phyloP scores from a whole-genome alignment of 305 asterid species.

The Fraxinus baroniana region DNA sequence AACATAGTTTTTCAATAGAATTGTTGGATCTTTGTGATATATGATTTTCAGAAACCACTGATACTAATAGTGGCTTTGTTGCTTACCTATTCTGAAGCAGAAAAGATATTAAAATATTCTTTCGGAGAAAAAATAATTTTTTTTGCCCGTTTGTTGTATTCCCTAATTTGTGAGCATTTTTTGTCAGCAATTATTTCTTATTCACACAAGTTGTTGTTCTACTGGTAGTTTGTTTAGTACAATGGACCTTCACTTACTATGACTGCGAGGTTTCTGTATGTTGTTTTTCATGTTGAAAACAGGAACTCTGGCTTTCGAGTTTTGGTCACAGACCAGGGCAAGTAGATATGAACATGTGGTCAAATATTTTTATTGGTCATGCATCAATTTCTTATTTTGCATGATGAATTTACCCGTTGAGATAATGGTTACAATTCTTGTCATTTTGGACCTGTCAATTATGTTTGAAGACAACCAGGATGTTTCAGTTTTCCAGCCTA shows the following conservation, averaged over 20 bases:
- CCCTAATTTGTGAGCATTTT: not conserved
- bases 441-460: not conserved
- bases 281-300: not conserved
- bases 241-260: not conserved
- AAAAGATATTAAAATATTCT: not conserved
- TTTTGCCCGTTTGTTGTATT: not conserved
- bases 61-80: slow-evolving; percentile 4
- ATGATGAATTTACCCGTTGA: not conserved
- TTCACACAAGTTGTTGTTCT: not conserved
- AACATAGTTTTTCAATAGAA: not conserved
- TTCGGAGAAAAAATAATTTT: not conserved
- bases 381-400: not conserved
- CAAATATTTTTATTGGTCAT: not conserved
- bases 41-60: not conserved
- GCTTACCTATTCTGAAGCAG: not conserved
- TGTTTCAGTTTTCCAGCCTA: not conserved
- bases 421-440: not conserved
- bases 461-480: not conserved
- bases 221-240: not conserved
- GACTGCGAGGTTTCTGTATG: not conserved
- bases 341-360: not conserved
- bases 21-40: not conserved
- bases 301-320: not conserved
- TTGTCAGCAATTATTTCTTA: not conserved
- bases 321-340: not conserved